phyloP scores from a whole-genome alignment of 2,329 filamentous ascomycete genomes.

The Fusarium sp. region DNA sequence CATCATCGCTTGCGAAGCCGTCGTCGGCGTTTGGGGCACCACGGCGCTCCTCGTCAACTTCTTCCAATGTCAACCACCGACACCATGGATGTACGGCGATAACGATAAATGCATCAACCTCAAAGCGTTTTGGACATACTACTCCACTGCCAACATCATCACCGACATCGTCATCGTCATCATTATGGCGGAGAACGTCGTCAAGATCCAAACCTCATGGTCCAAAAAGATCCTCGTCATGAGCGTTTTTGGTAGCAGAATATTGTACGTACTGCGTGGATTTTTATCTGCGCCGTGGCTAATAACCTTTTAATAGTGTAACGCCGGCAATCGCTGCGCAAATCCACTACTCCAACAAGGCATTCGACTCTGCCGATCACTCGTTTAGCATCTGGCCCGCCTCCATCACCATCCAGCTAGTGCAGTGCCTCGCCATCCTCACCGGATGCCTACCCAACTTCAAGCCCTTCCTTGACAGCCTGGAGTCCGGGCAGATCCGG shows the following conservation, averaged over 20 bases:
- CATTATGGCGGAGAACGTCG: constrained; percentile 45
- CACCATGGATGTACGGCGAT: constrained; percentile 45
- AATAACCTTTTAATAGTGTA: constrained; percentile 31
- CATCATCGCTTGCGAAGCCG: constrained; percentile 30
- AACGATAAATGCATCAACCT: constrained; percentile 39
- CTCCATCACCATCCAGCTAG: constrained; percentile 41
- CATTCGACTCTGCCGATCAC: constrained; percentile 38
- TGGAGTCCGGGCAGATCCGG: constrained; percentile 47
- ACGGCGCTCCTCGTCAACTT: constrained; percentile 42
- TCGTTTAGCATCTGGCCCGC: constrained; percentile 44
- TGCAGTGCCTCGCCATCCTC: constrained; percentile 46
- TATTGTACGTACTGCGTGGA: constrained; percentile 39
- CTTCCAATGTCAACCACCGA: constrained; percentile 44
- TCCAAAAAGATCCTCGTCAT: constrained; percentile 47
- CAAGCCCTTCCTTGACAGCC: constrained; percentile 47
- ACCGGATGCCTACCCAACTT: constrained; percentile 47
- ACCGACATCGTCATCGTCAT: constrained; percentile 46
- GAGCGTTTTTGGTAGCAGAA: constrained; percentile 47
- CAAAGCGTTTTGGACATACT: constrained; percentile 43
- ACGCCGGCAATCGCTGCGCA: constrained; percentile 46
- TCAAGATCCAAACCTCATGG: constrained; percentile 46
- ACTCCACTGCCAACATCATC: constrained; percentile 46
- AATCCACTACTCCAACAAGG: constrained; percentile 42
- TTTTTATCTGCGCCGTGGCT: background rate
- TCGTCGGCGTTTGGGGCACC: constrained; percentile 42